These are phyloP conservation scores for Sparassis latifolia DNA, from an alignment of 1,284 basidiomycete genomes.

Conservation along the genomic window DNA sequence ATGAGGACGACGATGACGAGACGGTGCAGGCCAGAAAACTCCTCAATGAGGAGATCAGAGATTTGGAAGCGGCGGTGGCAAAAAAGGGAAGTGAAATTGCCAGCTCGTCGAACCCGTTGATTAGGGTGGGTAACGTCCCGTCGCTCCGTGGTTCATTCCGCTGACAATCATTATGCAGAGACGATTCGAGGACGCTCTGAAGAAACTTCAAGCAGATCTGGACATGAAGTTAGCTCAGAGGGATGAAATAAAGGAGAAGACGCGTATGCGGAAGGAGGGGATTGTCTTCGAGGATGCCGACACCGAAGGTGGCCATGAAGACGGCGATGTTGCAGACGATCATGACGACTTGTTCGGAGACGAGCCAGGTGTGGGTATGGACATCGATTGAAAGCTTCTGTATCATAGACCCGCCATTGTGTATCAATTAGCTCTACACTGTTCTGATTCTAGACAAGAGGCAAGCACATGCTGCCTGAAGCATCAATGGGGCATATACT, in stretches of 20 bases:
- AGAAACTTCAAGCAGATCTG: slow-evolving; percentile 81
- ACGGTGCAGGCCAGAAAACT: slow-evolving; percentile 67
- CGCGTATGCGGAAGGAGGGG: slow-evolving; percentile 60
- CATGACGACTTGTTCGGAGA: slow-evolving; percentile 60
- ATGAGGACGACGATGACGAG: slow-evolving; percentile 63
- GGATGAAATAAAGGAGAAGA: slow-evolving; percentile 70
- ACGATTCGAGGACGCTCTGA: slow-evolving; percentile 90
- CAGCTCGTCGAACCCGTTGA: slow-evolving; percentile 84
- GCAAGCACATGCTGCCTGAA: slow-evolving; percentile 60
- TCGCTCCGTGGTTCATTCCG: not conserved
- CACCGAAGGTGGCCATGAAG: slow-evolving; percentile 37
- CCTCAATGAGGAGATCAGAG: slow-evolving; percentile 84
- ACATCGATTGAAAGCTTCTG: slow-evolving; percentile 28
- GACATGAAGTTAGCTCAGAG: slow-evolving; percentile 81
- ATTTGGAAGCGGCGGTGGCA: slow-evolving; percentile 81
- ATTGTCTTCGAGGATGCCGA: slow-evolving; percentile 39
- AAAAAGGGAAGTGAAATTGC: slow-evolving; percentile 84
- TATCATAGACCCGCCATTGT: not conserved
- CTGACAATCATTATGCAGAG: slow-evolving; percentile 41
- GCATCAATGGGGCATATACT: slow-evolving; percentile 61
- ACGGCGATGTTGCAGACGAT: slow-evolving; percentile 27
- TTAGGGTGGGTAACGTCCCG: slow-evolving; percentile 49
- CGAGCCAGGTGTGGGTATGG: slow-evolving; percentile 35
- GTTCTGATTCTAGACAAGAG: slow-evolving; percentile 29
- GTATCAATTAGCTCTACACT: not conserved